phyloP scores from a whole-genome alignment of 225 moss, liverwort and hornwort genomes.

The Straminergon stramineum region DNA sequence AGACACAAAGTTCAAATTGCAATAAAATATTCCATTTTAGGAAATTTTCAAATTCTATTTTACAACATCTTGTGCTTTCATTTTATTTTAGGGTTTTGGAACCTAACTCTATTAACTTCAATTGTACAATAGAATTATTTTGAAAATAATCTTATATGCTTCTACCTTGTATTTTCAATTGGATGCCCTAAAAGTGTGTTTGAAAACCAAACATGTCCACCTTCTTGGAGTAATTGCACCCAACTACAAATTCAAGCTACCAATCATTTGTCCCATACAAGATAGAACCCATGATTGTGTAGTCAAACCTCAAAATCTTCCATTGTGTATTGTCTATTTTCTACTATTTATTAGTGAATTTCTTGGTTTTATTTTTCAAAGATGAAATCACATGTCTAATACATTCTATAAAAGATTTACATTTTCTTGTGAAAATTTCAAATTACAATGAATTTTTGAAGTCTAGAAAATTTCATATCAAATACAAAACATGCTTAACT shows the following conservation, averaged over 20 bases:
- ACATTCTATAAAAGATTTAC: not conserved
- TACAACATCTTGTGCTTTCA: not conserved
- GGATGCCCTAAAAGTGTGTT: not conserved
- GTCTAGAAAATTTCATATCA: not conserved
- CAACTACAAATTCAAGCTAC: accelerated
- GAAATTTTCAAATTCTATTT: not conserved
- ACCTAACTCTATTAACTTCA: not conserved
- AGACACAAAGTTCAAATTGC: not conserved
- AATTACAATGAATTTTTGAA: not conserved
- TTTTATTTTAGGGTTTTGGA: not conserved
- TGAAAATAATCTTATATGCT: not conserved
- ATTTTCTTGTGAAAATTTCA: not conserved
- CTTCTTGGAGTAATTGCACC: accelerated
- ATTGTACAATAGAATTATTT: not conserved
- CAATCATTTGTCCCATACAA: not conserved
- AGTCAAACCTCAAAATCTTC: not conserved
- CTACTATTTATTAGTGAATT: accelerated
- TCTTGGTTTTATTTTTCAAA: not conserved
- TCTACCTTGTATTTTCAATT: not conserved
- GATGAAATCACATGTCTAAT: not conserved
- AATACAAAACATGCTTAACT: not conserved
- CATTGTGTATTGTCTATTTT: accelerated
- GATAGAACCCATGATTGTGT: not conserved
- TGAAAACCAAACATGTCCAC: not conserved
- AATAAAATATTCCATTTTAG: too few species aligned